Evolutionary conservation across 225 moss, liverwort and hornwort species (phyloP).

Genomic region (Bryum argenteum): DNA sequence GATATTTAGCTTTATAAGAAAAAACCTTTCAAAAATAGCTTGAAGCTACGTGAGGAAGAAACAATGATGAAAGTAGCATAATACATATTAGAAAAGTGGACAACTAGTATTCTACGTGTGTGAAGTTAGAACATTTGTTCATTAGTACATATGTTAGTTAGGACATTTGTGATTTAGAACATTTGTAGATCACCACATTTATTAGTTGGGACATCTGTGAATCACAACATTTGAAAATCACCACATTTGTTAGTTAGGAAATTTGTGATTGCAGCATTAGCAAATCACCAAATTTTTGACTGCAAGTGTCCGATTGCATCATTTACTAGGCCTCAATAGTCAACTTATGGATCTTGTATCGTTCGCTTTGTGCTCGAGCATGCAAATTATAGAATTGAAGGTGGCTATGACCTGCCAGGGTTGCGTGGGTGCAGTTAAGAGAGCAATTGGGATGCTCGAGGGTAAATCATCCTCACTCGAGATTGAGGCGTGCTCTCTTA

Average conservation of each 20-base stretch:
- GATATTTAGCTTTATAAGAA: not conserved
- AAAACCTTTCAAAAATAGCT: not conserved
- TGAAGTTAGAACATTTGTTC: too few relatives aligned
- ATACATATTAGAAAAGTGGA: too few relatives aligned
- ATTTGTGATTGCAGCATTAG: too few relatives aligned
- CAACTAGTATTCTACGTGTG: too few relatives aligned
- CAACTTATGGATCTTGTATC: not conserved
- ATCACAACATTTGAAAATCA: too few relatives aligned
- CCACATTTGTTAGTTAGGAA: too few relatives aligned
- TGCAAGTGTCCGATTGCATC: not conserved
- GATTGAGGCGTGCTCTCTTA: conserved; percentile 7
- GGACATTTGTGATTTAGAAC: too few relatives aligned
- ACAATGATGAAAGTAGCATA: too few relatives aligned
- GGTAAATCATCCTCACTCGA: conserved; percentile 41
- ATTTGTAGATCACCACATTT: too few relatives aligned
- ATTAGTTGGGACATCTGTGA: too few relatives aligned
- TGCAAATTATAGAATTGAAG: conserved; percentile 83
- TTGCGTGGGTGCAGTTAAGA: conserved; percentile 93
- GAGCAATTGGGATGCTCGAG: conserved; percentile 76
- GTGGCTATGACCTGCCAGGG: conserved; percentile 92
- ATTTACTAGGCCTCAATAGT: not conserved
- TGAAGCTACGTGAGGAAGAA: not conserved
- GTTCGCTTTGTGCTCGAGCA: conserved; percentile 13
- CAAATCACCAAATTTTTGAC: too few relatives aligned
- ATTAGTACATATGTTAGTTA: too few relatives aligned